phyloP scores from a whole-genome alignment of 2,329 filamentous ascomycete genomes.

The Mariannaea elegans region DNA sequence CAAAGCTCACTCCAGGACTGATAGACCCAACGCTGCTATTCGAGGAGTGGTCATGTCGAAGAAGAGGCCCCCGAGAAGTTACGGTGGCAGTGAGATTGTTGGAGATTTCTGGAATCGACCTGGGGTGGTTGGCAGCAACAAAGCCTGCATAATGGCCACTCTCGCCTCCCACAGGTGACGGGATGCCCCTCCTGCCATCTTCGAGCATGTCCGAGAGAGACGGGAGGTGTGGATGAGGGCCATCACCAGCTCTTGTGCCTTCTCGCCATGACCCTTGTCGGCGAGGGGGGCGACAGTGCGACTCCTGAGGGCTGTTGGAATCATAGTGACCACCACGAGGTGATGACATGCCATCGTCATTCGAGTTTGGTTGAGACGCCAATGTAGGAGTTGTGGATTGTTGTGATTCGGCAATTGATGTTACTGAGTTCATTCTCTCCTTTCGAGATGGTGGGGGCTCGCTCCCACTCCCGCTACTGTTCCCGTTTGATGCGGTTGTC shows the following conservation, averaged over 20 bases:
- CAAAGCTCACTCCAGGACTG: conserved; percentile 47
- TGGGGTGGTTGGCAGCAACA: conserved; percentile 42
- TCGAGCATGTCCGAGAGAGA: conserved; percentile 60
- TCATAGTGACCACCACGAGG: conserved; percentile 52
- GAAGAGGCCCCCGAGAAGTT: conserved; percentile 35
- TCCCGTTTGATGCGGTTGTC: conserved; percentile 48
- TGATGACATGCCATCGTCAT: conserved; percentile 56
- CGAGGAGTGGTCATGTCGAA: conserved; percentile 58
- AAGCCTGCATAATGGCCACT: conserved; percentile 40
- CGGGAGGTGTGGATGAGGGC: conserved; percentile 51
- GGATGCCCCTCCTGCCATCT: conserved; percentile 38
- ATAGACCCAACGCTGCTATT: conserved; percentile 53
- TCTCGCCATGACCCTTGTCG: conserved; percentile 42
- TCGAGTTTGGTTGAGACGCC: conserved; percentile 46
- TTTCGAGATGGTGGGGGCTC: conserved; percentile 58
- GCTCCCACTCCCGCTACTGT: conserved; percentile 59
- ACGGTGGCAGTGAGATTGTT: conserved; percentile 41
- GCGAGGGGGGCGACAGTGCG: conserved; percentile 38
- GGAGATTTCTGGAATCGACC: conserved; percentile 38
- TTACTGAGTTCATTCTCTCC: conserved; percentile 58
- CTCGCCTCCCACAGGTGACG: conserved; percentile 31
- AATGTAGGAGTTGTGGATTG: conserved; percentile 51
- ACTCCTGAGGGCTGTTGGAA: conserved; percentile 37
- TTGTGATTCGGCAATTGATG: conserved; percentile 57
- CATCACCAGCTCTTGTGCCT: conserved; percentile 30